Evolutionary conservation across 2,329 filamentous ascomycete genomes (phyloP).

Genomic region (Raffaelea arxii): DNA sequence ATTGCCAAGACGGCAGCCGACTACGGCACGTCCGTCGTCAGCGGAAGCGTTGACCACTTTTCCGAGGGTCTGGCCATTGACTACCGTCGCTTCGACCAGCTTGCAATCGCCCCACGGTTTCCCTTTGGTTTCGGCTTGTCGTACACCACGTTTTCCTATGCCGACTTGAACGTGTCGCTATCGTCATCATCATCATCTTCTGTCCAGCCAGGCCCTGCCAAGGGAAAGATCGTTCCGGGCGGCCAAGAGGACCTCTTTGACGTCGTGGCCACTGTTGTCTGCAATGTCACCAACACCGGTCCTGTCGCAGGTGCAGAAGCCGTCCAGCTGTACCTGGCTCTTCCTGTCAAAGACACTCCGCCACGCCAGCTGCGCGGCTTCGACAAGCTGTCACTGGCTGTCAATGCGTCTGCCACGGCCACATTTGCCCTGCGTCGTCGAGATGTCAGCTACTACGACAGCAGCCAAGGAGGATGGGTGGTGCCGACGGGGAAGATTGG

Average conservation of each 20-base stretch:
- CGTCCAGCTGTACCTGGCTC: constrained; percentile 47
- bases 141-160: constrained; percentile 59
- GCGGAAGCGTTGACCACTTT: constrained; percentile 39
- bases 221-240: constrained; percentile 29
- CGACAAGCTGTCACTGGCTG: constrained; percentile 42
- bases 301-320: constrained; percentile 52
- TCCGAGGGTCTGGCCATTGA: constrained; percentile 53
- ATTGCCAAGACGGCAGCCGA: constrained; percentile 37
- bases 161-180: constrained; percentile 31
- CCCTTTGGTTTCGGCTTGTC: constrained; percentile 57
- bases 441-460: constrained; percentile 58
- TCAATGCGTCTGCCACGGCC: constrained; percentile 36
- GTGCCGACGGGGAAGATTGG: constrained; percentile 34
- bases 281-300: constrained; percentile 57
- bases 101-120: constrained; percentile 47
- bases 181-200: constrained; percentile 14
- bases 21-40: constrained; percentile 29
- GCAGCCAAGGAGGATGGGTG: constrained; percentile 48
- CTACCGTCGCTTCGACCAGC: constrained; percentile 53
- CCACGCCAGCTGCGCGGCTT: constrained; percentile 52
- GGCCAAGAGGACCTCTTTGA: constrained; percentile 37
- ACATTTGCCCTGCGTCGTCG: constrained; percentile 44
- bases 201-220: constrained; percentile 28
- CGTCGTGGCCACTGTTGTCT: constrained; percentile 38
- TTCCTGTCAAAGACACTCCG: constrained; percentile 26